Conservation (phyloP, 306 rosid species). For the Gynostemma pentaphyllum region DNA sequence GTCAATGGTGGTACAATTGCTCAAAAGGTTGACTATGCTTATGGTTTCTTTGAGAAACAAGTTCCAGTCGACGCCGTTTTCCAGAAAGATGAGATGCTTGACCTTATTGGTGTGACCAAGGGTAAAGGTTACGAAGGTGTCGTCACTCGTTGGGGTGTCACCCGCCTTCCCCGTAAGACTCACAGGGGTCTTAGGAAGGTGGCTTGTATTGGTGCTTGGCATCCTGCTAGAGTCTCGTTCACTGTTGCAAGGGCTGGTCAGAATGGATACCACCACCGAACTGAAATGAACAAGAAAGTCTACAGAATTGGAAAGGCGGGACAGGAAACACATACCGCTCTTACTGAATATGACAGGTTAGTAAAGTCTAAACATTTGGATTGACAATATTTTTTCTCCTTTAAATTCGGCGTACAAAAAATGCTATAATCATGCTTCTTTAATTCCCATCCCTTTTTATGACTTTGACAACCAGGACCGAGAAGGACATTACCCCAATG, state of each 20-base stretch:
- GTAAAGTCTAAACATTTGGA: not conserved
- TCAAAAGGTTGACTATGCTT: constrained; percentile 61
- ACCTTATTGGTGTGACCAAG: constrained; percentile 72
- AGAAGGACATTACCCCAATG: constrained; percentile 77
- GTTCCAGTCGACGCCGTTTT: constrained; percentile 79
- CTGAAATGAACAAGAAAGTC: constrained; percentile 74
- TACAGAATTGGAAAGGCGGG: constrained; percentile 67
- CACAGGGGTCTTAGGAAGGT: constrained; percentile 89
- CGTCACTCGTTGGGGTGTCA: constrained; percentile 87
- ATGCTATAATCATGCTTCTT: too few relatives aligned
- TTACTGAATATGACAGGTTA: constrained; percentile 68
- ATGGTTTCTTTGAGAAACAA: constrained; percentile 70
- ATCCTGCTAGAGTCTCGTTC: constrained; percentile 84
- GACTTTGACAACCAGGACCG: constrained; percentile 71
- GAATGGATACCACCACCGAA: constrained; percentile 78
- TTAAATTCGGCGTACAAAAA: too few relatives aligned
- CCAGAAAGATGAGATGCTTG: constrained; percentile 92
- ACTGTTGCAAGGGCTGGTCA: constrained; percentile 94
- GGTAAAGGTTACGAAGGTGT: constrained; percentile 94
- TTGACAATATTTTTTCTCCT: not conserved
- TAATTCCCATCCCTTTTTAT: not conserved
- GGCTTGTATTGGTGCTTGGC: constrained; percentile 96
- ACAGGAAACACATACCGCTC: constrained; percentile 46
- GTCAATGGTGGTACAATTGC: constrained; percentile 67
- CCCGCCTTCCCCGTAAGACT: constrained; percentile 83